Conservation (phyloP, 1,139 yeast species). For the Kodamaea sp. region DNA sequence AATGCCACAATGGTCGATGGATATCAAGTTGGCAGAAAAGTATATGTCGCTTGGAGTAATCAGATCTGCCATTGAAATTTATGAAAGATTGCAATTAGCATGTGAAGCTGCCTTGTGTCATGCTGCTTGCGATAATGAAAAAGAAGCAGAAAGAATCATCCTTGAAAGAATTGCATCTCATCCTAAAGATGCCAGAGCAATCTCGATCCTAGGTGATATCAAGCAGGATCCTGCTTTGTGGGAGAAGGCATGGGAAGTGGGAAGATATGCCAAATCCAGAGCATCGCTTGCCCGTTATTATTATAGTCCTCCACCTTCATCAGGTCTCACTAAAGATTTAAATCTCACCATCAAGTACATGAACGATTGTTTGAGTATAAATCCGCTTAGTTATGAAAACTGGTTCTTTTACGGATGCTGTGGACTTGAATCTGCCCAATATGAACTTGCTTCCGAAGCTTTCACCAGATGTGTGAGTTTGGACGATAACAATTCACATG, state of each 20-base stretch:
- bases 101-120: conserved; percentile 90
- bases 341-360: conserved; percentile 64
- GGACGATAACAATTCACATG: conserved; percentile 77
- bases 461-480: conserved; percentile 88
- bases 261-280: conserved; percentile 82
- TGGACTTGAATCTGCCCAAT: conserved; percentile 74
- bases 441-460: conserved; percentile 85
- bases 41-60: conserved; percentile 84
- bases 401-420: conserved; percentile 95
- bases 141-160: conserved; percentile 63
- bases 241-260: conserved; percentile 86
- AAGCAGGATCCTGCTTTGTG: conserved; percentile 75
- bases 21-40: conserved; percentile 79
- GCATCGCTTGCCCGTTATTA: conserved; percentile 75
- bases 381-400: conserved; percentile 78
- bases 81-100: conserved; percentile 73
- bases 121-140: conserved; percentile 80
- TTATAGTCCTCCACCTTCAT: conserved; percentile 61
- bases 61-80: conserved; percentile 86
- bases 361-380: conserved; percentile 69
- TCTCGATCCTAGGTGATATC: conserved; percentile 85
- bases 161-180: conserved; percentile 51
- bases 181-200: conserved; percentile 82
- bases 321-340: conserved; percentile 56
- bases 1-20: conserved; percentile 85